Base-by-base conservation (phyloP, 2,329 filamentous ascomycete species). In the Penicillium sp. region DNA sequence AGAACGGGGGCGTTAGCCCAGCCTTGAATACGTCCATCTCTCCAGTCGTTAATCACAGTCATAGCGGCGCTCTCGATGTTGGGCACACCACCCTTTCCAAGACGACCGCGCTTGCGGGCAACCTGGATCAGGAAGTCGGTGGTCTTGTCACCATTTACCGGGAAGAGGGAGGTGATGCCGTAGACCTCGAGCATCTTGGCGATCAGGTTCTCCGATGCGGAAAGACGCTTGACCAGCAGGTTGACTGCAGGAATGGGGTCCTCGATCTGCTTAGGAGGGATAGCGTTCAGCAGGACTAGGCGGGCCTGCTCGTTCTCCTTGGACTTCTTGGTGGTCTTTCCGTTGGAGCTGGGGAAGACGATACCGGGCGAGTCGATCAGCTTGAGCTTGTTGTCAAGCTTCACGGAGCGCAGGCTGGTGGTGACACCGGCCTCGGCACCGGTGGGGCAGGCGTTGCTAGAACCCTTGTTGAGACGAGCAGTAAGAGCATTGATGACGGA, bases 121-220 rank as follows among this genome's bases (percentile, higher is more conserved):
- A 99, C 93, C 73, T 99, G 93, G 53, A 98, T 86, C 35, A 99
- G 78, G 79, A 98, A 98, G 74, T 97, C 91, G 16, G 87, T 96
- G 6, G 91, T 95, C 55, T 86, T 77, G 72, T 97, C 92, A 55
- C 89, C 89, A 62, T 86, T 83, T 11, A 82, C 68, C 1, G 84
- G 79, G 69, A 96, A 84, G 19, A 98, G 82, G 1, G 93, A 85
- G 8, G 91, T 89, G 37, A 98, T 84, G 70, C 90, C 87, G 77
- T 99, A 99, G 43, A 95, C 84, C 54, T 88, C 84, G 65, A 92
- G 85, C 58, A 99, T 82, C 75, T 93, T 93, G 63, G 87, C 79
- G 63, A 96, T 82, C 55, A 96, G 85, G 7, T 88, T 86, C 27
- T 88, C 82, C 0, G 90, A 89, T 10, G 85, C 78, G 0, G 90